These are phyloP conservation scores for Citrus glauca DNA, from an alignment of 345 rosid genomes.

Conservation along the genomic window DNA sequence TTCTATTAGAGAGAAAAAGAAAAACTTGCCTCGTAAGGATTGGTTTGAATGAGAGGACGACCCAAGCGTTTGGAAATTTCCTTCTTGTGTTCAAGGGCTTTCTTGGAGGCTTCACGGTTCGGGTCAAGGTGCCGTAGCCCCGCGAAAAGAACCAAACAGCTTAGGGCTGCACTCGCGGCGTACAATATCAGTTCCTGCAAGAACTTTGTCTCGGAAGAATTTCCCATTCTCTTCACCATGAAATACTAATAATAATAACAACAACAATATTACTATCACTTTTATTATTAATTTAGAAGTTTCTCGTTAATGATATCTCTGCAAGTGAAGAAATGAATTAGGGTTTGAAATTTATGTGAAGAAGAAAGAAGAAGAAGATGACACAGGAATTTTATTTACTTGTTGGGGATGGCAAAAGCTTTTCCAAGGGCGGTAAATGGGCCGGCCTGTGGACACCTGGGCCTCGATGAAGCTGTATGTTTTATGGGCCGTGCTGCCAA, in stretches of 20 bases:
- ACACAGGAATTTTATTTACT: background rate
- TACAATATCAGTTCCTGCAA: constrained; percentile 73
- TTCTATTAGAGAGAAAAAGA: background rate
- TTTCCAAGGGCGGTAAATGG: background rate
- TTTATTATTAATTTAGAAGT: background rate
- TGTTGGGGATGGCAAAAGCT: background rate
- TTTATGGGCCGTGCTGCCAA: background rate
- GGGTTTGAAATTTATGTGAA: background rate
- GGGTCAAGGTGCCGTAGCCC: constrained; percentile 91
- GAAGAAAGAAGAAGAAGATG: background rate
- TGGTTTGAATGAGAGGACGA: constrained; percentile 84
- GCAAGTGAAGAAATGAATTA: background rate
- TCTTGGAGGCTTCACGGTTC: constrained; percentile 87
- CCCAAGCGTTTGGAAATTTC: constrained; percentile 89
- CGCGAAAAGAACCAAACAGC: constrained; percentile 78
- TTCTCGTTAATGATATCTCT: background rate
- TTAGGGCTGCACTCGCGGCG: constrained; percentile 97
- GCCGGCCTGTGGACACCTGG: background rate
- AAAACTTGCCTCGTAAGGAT: constrained; percentile 74
- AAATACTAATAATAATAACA: background rate
- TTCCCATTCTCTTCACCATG: constrained; percentile 33
- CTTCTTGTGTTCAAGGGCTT: constrained; percentile 86
- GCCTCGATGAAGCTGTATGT: background rate
- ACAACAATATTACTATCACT: too few relatives aligned
- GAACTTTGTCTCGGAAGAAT: constrained; percentile 70